Percentiles rank a stretch among this genome's conserved stretches.
Conservation (phyloP, 495 filamentous ascomycete genomes). For the Letharia columbiana region DNA sequence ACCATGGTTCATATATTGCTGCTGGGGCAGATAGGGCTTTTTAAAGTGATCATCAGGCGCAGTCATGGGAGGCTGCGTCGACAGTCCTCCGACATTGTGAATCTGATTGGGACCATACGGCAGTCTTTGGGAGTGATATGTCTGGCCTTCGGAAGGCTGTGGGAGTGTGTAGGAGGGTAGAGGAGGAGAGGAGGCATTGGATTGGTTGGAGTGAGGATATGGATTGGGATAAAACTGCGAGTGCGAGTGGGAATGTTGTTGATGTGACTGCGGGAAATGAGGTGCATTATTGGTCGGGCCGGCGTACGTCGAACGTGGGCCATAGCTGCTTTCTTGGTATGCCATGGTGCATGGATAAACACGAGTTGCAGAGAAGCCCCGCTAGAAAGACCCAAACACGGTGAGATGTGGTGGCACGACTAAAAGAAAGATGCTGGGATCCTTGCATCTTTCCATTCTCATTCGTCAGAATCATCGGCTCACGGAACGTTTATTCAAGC, state of each 20-base stretch:
- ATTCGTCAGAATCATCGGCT: background rate
- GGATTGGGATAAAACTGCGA: constrained; percentile 21
- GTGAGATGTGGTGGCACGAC: constrained; percentile 1
- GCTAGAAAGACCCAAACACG: background rate
- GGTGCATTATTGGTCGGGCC: constrained; percentile 3
- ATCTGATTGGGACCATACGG: constrained; percentile 19
- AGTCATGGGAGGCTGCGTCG: constrained; percentile 19
- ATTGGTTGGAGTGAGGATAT: constrained; percentile 15
- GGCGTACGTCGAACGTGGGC: background rate
- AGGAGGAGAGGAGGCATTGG: constrained; percentile 26
- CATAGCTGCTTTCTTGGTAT: constrained; percentile 6
- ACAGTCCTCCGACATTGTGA: constrained; percentile 15
- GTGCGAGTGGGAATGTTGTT: constrained; percentile 4
- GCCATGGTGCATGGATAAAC: background rate
- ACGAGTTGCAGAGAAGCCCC: background rate
- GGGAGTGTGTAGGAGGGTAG: constrained; percentile 25
- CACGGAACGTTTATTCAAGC: background rate
- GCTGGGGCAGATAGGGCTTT: constrained; percentile 16
- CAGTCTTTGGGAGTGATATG: constrained; percentile 6
- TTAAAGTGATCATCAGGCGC: constrained; percentile 20
- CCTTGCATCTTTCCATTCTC: background rate
- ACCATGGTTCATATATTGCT: constrained; percentile 17
- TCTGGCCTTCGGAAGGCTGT: constrained; percentile 33
- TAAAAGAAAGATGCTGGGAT: background rate
- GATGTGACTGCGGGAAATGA: constrained; percentile 14